A percentile compares a stretch with the other conserved stretches of the same genome.
phyloP scores from a whole-genome alignment of 2,329 filamentous ascomycete genomes.

The Capronia americana region DNA sequence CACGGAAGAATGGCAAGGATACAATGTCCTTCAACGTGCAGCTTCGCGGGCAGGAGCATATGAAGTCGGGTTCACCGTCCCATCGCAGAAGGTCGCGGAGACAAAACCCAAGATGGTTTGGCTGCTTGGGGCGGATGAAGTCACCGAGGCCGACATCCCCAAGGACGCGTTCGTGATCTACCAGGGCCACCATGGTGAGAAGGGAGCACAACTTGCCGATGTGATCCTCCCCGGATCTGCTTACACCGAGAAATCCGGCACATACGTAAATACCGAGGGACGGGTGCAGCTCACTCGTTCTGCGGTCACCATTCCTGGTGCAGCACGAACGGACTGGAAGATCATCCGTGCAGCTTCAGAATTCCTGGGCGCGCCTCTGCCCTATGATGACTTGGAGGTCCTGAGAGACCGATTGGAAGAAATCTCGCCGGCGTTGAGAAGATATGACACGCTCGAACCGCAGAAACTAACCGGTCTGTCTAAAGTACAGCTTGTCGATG shows the following conservation, averaged over 20 bases:
- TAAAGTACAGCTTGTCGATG: constrained; percentile 94
- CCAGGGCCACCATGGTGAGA: constrained; percentile 97
- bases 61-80: constrained; percentile 91
- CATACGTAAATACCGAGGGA: constrained; percentile 97
- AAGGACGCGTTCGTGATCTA: constrained; percentile 97
- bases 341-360: constrained; percentile 92
- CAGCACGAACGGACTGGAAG: constrained; percentile 97
- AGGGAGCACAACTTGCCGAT: constrained; percentile 89
- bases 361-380: constrained; percentile 83
- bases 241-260: constrained; percentile 95
- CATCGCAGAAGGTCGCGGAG: constrained; percentile 78
- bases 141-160: constrained; percentile 82
- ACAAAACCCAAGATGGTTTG: constrained; percentile 94
- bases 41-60: constrained; percentile 93
- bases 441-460: constrained; percentile 90
- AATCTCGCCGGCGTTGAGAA: constrained; percentile 86
- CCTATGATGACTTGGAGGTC: constrained; percentile 89
- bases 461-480: constrained; percentile 75
- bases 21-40: constrained; percentile 92
- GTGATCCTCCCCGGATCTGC: constrained; percentile 91
- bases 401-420: constrained; percentile 93
- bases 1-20: constrained; percentile 93
- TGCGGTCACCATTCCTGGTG: constrained; percentile 86
- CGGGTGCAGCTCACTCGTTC: constrained; percentile 92
- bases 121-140: constrained; percentile 94